A percentile compares a stretch with the other conserved stretches of the same genome.
These are phyloP conservation scores for Suhomyces xylopsoci DNA, from an alignment of 805 yeast species.

Conservation along the genomic window DNA sequence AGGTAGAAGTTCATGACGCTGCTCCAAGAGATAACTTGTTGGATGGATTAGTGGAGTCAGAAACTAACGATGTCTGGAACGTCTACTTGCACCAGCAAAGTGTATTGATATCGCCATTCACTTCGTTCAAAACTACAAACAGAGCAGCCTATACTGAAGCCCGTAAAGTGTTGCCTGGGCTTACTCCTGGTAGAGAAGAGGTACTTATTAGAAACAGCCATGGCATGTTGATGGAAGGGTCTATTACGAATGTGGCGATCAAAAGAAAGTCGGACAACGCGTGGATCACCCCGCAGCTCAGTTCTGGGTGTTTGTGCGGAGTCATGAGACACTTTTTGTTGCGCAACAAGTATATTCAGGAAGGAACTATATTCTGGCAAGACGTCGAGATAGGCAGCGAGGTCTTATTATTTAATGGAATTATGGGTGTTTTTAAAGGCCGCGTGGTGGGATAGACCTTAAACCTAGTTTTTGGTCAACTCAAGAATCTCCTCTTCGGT, in stretches of 20 bases:
- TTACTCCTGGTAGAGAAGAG: constrained; percentile 57
- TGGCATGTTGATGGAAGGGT: constrained; percentile 69
- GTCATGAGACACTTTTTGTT: constrained; percentile 68
- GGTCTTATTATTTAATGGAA: constrained; percentile 74
- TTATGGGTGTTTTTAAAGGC: constrained; percentile 75
- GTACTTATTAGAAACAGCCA: constrained; percentile 57
- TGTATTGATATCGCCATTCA: constrained; percentile 63
- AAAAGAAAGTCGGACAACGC: constrained; percentile 34
- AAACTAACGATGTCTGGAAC: constrained; percentile 39
- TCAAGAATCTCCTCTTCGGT: constrained; percentile 50
- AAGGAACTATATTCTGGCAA: constrained; percentile 44
- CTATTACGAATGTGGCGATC: constrained; percentile 78
- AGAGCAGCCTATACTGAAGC: constrained; percentile 64
- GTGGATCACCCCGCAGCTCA: constrained; percentile 82
- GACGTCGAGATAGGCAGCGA: constrained; percentile 64
- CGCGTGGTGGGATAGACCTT: constrained; percentile 27
- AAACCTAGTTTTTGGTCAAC: constrained; percentile 9
- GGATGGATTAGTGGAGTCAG: constrained; percentile 20
- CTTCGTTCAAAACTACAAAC: constrained; percentile 82
- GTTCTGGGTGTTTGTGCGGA: constrained; percentile 83
- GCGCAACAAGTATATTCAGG: constrained; percentile 49
- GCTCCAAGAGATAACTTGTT: constrained; percentile 24
- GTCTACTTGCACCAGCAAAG: constrained; percentile 59
- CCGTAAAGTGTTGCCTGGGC: constrained; percentile 47
- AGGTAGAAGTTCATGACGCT: constrained; percentile 32